Evolutionary conservation across 208 protist genomes (phyloP).

Genomic region (Perkinsela sp.): DNA sequence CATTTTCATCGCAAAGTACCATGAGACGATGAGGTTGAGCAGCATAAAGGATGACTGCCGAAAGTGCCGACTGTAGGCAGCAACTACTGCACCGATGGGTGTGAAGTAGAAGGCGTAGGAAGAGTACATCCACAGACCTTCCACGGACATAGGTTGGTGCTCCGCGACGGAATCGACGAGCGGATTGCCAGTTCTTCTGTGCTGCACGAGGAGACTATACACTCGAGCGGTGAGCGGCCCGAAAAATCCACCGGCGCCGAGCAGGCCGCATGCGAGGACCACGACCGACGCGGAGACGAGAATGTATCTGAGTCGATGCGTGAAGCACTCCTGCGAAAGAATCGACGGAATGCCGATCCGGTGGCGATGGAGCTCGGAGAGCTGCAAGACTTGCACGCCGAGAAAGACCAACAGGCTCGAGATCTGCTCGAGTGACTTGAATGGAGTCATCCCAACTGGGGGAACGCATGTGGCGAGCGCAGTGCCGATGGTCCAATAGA

Average conservation of each 20-base stretch:
- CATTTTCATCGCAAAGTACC: slow-evolving; percentile 27
- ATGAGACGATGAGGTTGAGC: slow-evolving; percentile 9
- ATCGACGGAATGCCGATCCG: slow-evolving; percentile 5
- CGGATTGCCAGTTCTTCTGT: slow-evolving; percentile 35
- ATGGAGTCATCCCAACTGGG: slow-evolving; percentile 72
- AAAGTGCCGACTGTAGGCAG: background rate
- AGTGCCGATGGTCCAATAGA: slow-evolving; percentile 75
- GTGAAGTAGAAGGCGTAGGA: slow-evolving; percentile 5
- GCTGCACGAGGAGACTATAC: slow-evolving; percentile 23
- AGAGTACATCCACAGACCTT: slow-evolving; percentile 9
- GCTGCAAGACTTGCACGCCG: slow-evolving; percentile 9
- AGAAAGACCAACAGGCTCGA: slow-evolving; percentile 52
- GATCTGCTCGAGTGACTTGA: slow-evolving; percentile 77
- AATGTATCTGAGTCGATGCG: slow-evolving; percentile 10
- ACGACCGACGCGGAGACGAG: slow-evolving; percentile 6
- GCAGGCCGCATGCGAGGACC: slow-evolving; percentile 6
- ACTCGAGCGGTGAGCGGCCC: slow-evolving; percentile 18
- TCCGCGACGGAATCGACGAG: slow-evolving; percentile 46
- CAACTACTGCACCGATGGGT: slow-evolving; percentile 5
- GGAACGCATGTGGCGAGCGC: slow-evolving; percentile 70
- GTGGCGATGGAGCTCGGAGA: slow-evolving; percentile 7
- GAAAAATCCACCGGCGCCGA: slow-evolving; percentile 17
- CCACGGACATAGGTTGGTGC: slow-evolving; percentile 10
- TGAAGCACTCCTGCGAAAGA: slow-evolving; percentile 7
- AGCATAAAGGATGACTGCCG: slow-evolving; percentile 11